Evolutionary conservation across 78 protist genomes (phyloP).

Genomic region (Dictyostelium intermedium): DNA sequence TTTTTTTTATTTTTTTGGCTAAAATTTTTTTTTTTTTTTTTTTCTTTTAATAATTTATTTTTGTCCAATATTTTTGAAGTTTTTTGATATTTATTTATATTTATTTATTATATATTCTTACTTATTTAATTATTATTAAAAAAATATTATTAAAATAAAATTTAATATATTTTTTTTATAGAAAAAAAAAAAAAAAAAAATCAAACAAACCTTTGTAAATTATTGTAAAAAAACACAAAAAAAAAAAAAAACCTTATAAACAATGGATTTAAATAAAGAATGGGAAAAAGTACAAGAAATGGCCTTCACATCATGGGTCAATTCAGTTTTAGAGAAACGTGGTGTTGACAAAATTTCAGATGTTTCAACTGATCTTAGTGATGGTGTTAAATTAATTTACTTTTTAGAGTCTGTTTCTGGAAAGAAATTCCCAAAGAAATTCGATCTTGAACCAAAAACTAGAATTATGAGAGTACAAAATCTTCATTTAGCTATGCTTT

Average conservation of each 20-base stretch:
- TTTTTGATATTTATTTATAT: neutral
- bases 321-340: slow-evolving; percentile 72
- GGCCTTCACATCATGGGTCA: slow-evolving; percentile 87
- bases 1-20: neutral
- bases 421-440: slow-evolving; percentile 71
- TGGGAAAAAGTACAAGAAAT: slow-evolving; percentile 79
- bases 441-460: slow-evolving; percentile 70
- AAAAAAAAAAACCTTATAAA: neutral
- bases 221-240: neutral
- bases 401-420: slow-evolving; percentile 81
- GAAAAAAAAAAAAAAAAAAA: neutral
- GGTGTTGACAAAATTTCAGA: slow-evolving; percentile 49
- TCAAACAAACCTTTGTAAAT: neutral
- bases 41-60: neutral
- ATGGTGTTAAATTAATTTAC: slow-evolving; percentile 81
- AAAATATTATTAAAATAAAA: neutral
- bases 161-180: neutral
- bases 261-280: slow-evolving; percentile 48
- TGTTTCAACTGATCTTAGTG: slow-evolving; percentile 73
- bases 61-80: neutral
- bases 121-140: neutral
- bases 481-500: slow-evolving; percentile 76
- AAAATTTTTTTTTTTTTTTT: neutral
- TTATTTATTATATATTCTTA: neutral
- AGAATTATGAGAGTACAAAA: slow-evolving; percentile 77